phyloP scores from a whole-genome alignment of 495 filamentous ascomycete genomes.

The Pyrenula aspistea region DNA sequence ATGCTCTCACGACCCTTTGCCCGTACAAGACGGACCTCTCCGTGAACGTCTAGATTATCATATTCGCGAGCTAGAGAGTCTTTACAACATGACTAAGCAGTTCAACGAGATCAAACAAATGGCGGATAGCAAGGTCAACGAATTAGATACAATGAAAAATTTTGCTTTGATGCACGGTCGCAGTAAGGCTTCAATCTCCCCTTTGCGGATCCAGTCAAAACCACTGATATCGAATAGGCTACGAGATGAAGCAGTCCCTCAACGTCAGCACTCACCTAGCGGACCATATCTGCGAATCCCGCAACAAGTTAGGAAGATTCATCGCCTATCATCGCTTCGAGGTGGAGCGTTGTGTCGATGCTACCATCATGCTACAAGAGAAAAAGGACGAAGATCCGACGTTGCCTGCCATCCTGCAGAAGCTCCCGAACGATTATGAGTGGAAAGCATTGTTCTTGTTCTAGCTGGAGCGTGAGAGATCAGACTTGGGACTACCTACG shows the following conservation, averaged over 20 bases:
- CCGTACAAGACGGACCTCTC: not conserved
- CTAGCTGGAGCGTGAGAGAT: not conserved
- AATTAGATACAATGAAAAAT: not conserved
- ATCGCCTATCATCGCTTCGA: not conserved
- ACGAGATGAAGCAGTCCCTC: not conserved
- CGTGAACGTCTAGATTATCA: not conserved
- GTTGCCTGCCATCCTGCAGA: not conserved
- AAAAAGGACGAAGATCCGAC: not conserved
- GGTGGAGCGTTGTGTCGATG: not conserved
- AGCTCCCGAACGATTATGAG: not conserved
- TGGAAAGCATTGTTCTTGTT: not conserved
- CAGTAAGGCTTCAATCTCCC: not conserved
- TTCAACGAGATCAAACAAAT: not conserved
- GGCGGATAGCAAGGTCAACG: not conserved
- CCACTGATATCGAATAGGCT: not conserved
- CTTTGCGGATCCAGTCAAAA: not conserved
- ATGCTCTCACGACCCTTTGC: not conserved
- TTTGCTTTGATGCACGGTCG: not conserved
- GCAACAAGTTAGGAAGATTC: not conserved
- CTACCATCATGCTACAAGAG: not conserved
- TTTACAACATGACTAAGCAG: not conserved
- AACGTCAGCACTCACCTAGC: not conserved
- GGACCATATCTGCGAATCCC: not conserved
- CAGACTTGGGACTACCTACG: too few species aligned
- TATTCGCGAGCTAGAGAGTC: not conserved